phyloP scores from a whole-genome alignment of 257 asterid genomes.

The Rehmannia glutinosa region DNA sequence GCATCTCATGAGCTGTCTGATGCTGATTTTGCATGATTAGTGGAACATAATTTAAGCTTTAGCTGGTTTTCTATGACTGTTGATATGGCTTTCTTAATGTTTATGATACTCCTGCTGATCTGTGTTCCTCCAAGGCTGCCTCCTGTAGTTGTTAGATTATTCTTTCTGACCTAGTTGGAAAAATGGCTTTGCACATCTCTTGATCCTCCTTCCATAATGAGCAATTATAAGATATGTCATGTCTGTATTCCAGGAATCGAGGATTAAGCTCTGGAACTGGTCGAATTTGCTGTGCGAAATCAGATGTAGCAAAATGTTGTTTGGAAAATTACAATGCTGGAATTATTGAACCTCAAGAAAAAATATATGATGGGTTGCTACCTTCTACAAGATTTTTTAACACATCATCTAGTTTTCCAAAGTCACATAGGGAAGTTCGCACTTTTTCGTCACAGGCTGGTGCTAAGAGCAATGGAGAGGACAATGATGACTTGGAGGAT shows the following conservation, averaged over 20 bases:
- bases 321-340: slow-evolving; percentile 27
- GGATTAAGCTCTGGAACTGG: slow-evolving; percentile 31
- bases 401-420: slow-evolving; percentile 21
- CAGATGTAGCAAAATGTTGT: slow-evolving; percentile 28
- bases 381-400: slow-evolving; percentile 30
- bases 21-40: too few relatives aligned
- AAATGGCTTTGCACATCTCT: too few relatives aligned
- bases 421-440: slow-evolving; percentile 20
- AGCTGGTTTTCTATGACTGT: neutral
- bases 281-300: slow-evolving; percentile 29
- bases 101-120: neutral
- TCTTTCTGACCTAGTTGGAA: neutral
- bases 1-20: too few relatives aligned
- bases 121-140: neutral
- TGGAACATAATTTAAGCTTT: too few relatives aligned
- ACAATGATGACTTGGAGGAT: slow-evolving; percentile 31
- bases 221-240: slow-evolving; percentile 4
- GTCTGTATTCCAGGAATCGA: slow-evolving; percentile 42
- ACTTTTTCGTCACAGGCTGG: slow-evolving; percentile 53
- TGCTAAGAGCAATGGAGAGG: slow-evolving; percentile 48
- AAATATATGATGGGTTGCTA: slow-evolving; percentile 25
- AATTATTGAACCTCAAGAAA: slow-evolving; percentile 18
- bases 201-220: neutral
- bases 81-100: neutral
- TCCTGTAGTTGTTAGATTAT: neutral